These are phyloP conservation scores for Didymella keratinophila DNA, from an alignment of 2,329 filamentous ascomycete genomes.

Conservation along the genomic window DNA sequence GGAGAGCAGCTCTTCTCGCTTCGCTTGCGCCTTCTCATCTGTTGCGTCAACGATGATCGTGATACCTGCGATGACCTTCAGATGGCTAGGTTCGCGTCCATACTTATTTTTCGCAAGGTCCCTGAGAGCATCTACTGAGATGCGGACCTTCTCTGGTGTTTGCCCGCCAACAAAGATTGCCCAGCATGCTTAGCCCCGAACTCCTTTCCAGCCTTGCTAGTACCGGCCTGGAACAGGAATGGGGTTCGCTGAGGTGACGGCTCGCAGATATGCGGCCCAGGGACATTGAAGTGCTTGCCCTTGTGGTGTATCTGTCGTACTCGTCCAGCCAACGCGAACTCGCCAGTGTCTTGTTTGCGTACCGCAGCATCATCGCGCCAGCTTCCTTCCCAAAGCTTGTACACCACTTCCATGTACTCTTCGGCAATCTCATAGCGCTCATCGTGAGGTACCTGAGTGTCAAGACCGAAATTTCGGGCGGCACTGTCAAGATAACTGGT, in stretches of 20 bases:
- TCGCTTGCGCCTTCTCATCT: slow-evolving; percentile 68
- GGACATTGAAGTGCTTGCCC: not conserved
- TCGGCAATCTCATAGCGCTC: slow-evolving; percentile 71
- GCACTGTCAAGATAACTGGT: not conserved
- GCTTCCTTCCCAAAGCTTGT: slow-evolving; percentile 61
- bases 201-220: not conserved
- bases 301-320: not conserved
- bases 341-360: not conserved
- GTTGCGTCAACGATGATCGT: slow-evolving; percentile 49
- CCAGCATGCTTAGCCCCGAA: not conserved
- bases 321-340: not conserved
- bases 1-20: slow-evolving; percentile 63
- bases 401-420: slow-evolving; percentile 72
- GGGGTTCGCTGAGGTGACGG: not conserved
- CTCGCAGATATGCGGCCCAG: not conserved
- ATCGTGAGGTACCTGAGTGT: slow-evolving; percentile 67
- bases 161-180: not conserved
- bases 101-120: slow-evolving; percentile 22
- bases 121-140: not conserved
- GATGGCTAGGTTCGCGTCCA: too few species aligned
- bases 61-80: too few species aligned
- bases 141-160: not conserved
- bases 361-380: not conserved
- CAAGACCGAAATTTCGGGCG: slow-evolving; percentile 55
- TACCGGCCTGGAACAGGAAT: not conserved